Evolutionary conservation across 1,284 basidiomycete genomes (phyloP).

Genomic region (Golubevia sp.): DNA sequence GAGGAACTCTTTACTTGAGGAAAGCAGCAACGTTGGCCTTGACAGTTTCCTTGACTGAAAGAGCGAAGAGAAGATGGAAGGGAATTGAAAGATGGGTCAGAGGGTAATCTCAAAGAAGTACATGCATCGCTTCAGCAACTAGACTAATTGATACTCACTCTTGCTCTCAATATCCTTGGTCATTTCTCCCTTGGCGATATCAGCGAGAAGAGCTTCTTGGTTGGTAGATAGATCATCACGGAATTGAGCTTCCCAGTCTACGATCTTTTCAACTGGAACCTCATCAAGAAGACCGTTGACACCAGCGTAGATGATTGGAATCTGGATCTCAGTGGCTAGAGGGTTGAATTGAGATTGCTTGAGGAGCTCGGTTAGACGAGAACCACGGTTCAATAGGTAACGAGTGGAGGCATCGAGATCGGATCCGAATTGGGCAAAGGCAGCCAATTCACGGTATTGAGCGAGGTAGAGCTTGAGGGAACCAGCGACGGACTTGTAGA

Average conservation of each 20-base stretch:
- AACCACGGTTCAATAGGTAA: conserved; percentile 94
- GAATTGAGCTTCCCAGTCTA: conserved; percentile 89
- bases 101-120: not conserved
- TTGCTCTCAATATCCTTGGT: conserved; percentile 53
- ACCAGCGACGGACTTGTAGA: conserved; percentile 97
- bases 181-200: conserved; percentile 45
- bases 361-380: conserved; percentile 95
- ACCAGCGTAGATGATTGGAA: conserved; percentile 98
- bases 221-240: conserved; percentile 68
- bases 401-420: conserved; percentile 98
- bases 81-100: not conserved
- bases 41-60: no score
- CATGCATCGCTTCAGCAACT: not conserved
- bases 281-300: conserved; percentile 91
- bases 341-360: conserved; percentile 99
- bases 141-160: conserved; percentile 5
- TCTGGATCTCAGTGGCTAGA: conserved; percentile 88
- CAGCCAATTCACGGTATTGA: conserved; percentile 99
- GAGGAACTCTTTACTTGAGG: no score
- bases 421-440: conserved; percentile 99
- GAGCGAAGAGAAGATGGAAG: not conserved
- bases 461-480: conserved; percentile 99
- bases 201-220: conserved; percentile 44
- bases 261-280: conserved; percentile 92
- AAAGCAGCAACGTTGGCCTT: no score